Base-by-base conservation (phyloP, 2,329 filamentous ascomycete genomes). In the Aureobasidium zeae region DNA sequence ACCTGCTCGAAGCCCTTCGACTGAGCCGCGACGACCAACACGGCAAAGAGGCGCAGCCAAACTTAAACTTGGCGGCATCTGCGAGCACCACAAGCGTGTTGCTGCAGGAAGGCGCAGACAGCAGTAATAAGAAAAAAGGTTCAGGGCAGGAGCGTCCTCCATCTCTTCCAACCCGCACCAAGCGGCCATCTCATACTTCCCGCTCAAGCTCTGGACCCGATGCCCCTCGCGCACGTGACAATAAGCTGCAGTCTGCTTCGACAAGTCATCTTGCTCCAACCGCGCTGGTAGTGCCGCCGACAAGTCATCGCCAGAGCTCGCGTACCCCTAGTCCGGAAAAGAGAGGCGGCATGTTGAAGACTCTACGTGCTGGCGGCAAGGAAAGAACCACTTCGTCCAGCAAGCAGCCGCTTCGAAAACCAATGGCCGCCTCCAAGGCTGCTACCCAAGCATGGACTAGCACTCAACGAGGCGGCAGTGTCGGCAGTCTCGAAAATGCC, bases 1-100 rank as follows among this genome's bases (percentile, higher is more conserved):
- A 94, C 59, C 70, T 96, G 24, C 72, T 96, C 5, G 83, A 91
- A 58, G 83, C 88, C 5, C 67, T 96, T 46, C 77, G 80, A 48
- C 70, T 83, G 51, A 82, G 77, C 54, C 67, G 76, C 22, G 56
- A 68, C 49, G 61, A 64, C 56, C 20, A 33, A 9, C n/a, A 44
- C 3, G 39, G 26, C 8, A 12, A 3, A 9, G 29, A 26, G 22
- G 22, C 10, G 22, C 15, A 20, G 30, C 41, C 41, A 41, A 42
- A 36, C 16, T n/a, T n/a, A n/a, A n/a, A n/a, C n/a, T n/a, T n/a
- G n/a, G n/a, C n/a, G n/a, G 31, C 28, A 28, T 35, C 16, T 13
- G 31, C 29, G 44, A 32, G 34, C 44, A 50, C 26, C 30, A 45
- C 44, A 38, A 37, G 29, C 30, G 41, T 29, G 2, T 15, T 28